phyloP scores from a whole-genome alignment of 225 moss, liverwort and hornwort genomes.

The Pseudoscleropodium purum region DNA sequence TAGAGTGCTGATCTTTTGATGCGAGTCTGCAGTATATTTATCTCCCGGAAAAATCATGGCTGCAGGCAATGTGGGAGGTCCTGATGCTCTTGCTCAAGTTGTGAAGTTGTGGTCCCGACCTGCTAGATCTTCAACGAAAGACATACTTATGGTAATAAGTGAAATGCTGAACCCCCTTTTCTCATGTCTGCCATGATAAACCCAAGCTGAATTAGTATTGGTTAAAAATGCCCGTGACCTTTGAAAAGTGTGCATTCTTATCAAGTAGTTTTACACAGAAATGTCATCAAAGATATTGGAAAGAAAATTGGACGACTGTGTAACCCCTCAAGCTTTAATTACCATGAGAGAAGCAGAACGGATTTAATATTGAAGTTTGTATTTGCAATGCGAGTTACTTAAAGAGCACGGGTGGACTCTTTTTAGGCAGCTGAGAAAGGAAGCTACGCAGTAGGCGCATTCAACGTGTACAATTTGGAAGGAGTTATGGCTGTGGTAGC shows the following conservation, averaged over 20 bases:
- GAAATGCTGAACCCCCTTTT: neutral
- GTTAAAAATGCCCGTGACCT: neutral
- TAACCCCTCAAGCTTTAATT: neutral
- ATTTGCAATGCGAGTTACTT: neutral
- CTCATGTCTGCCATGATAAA: neutral
- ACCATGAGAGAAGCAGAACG: neutral
- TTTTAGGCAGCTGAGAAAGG: constrained; percentile 73
- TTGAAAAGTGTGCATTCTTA: neutral
- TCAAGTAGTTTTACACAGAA: neutral
- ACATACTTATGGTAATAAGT: constrained; percentile 51
- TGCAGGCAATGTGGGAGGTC: constrained; percentile 88
- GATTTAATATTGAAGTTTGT: neutral
- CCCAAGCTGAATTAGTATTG: neutral
- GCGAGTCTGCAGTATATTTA: neutral
- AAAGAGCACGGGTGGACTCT: neutral
- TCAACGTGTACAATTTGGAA: constrained; percentile 89
- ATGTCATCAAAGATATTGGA: neutral
- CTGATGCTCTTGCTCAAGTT: constrained; percentile 70
- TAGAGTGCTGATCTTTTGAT: neutral
- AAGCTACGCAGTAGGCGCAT: constrained; percentile 86
- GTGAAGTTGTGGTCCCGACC: constrained; percentile 78
- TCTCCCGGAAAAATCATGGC: neutral
- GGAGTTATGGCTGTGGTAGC: constrained; percentile 86
- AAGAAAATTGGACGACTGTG: neutral
- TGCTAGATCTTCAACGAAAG: constrained; percentile 45